Evolutionary conservation across 164 flowering plant genomes (phyloP), one percentile per base, ranked within the genome.

Genomic region (Berberis vulgaris): DNA sequence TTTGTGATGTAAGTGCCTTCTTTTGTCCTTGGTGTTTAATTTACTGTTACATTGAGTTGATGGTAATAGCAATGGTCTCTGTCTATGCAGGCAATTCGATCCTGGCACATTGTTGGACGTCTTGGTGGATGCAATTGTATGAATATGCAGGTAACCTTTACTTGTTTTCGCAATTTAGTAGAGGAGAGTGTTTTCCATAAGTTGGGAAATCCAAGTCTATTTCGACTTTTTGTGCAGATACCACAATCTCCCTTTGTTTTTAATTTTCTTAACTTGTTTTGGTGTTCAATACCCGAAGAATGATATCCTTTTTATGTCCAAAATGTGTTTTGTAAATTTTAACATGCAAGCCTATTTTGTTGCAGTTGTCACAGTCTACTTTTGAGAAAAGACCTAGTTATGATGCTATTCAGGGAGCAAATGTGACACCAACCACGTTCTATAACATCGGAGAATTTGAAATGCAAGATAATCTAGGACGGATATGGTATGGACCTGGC

Each of bases 121-220:
- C 91, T 89, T 71, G 98, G 98, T 65, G 98, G 98, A 67, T 90
- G 91, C 81, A 90, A 90, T 76, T 83, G 97, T 65, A 77, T 93
- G 94, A 93, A 93, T 76, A 93, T 90, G 97, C 98, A 93, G 75
- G 97, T 93, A 77, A 62, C 11, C 40, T 67, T 60, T 69, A 12
- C 53, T 52, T 7, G 7, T 10, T 43, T 61, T 40, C 5, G 0
- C 49, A 46, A 46, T 8, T 46, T 26, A 26, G 26, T 26, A 26
- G 26, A 0, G 26, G 49, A 46, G 49, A 46, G 49, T 26, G 26
- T 26, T 26, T 26, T 26, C 26, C 26, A 26, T 26, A 26, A 26
- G 26, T 26, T 47, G 50, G 10, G 50, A 4, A 1, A 47, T 4
- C 50, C 50, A 47, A 2, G 7, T 47, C 50, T 6, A 26, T 26